Evolutionary conservation across 495 filamentous ascomycete genomes (phyloP).

Genomic region (Xylaria longipes): DNA sequence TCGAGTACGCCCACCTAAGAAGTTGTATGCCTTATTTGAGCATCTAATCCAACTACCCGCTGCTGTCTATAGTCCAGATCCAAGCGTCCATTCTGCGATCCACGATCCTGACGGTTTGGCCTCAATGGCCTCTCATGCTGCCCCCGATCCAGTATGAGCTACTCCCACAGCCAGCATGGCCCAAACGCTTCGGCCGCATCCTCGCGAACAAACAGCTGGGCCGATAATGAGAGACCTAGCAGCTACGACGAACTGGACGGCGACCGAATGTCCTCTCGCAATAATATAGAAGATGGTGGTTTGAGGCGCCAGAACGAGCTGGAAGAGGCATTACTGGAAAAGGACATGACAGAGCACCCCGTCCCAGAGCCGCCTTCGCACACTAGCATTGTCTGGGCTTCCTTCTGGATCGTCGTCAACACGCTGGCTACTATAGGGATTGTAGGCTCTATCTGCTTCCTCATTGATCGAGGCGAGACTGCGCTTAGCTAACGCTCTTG

Average conservation of each 20-base stretch:
- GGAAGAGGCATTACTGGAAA: conserved; percentile 43
- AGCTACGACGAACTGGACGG: conserved; percentile 33
- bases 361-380: conserved; percentile 27
- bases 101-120: background rate
- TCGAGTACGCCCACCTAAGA: conserved; percentile 1
- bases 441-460: conserved; percentile 45
- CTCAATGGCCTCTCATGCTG: conserved; percentile 28
- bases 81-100: background rate
- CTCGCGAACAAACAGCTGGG: conserved; percentile 41
- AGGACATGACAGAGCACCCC: conserved; percentile 32
- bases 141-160: conserved; percentile 31
- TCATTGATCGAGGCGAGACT: conserved; percentile 2
- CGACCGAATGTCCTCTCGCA: conserved; percentile 37
- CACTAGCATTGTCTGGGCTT: conserved; percentile 40
- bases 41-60: background rate
- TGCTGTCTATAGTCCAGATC: background rate
- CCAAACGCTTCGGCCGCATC: conserved; percentile 45
- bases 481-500: conserved; percentile 26
- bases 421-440: conserved; percentile 68
- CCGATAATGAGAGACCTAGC: conserved; percentile 32
- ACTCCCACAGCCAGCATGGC: conserved; percentile 33
- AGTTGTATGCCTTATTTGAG: background rate
- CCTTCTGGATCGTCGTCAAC: conserved; percentile 65
- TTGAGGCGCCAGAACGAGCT: conserved; percentile 42
- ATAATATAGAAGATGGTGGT: conserved; percentile 37